Evolutionary conservation across 495 filamentous ascomycete genomes (phyloP), one percentile per base, ranked within the genome.

Genomic region (Aspergillus heteromorphus): DNA sequence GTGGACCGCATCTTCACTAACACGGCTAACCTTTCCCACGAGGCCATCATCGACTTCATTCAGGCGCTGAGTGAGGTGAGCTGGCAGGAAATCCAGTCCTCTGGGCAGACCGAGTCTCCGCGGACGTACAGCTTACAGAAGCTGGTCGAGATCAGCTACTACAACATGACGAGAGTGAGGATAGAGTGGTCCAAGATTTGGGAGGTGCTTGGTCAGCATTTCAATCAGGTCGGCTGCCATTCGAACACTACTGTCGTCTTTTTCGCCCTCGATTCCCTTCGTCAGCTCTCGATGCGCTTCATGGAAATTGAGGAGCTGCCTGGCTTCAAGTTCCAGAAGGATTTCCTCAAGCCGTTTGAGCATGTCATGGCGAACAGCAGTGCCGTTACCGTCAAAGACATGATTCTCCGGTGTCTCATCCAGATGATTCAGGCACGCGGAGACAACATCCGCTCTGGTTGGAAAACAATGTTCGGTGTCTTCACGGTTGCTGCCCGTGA

Each of bases 271-370:
- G 92, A 99, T 66, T 96, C 92, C 0, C 73, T 99, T 36, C 84
- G 93, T 30, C 93, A 99, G 67, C 76, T 99, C 36, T 95, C 92
- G 0, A 97, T 97, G 92, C 86, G 89, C 2, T 99, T 97, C 71
- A 88, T 99, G 86, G 95, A 99, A 71, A 89, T 97, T 55, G 95
- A 96, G 58, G 93, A 99, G 66, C 71, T 99, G 56, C 88, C 93
- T 0, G 95, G 95, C 59, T 99, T 99, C 83, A 97, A 97, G 67
- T 99, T 99, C 66, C 93, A 99, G 62, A 99, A 99, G 66, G 93
- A 99, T 62, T 97, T 99, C 72, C 78, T 97, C 23, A 97, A 96
- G 68, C 93, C 93, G 0, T 99, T 99, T 57, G 91, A 97, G 71
- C 89, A 97, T 69, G 89, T 99, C 61, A 95, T 97, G 77, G 82